Percentiles rank a stretch among this genome's conserved stretches.
Evolutionary conservation across 192 early-diverging fungal genomes (phyloP).

Genomic region (Coemansia sp.): DNA sequence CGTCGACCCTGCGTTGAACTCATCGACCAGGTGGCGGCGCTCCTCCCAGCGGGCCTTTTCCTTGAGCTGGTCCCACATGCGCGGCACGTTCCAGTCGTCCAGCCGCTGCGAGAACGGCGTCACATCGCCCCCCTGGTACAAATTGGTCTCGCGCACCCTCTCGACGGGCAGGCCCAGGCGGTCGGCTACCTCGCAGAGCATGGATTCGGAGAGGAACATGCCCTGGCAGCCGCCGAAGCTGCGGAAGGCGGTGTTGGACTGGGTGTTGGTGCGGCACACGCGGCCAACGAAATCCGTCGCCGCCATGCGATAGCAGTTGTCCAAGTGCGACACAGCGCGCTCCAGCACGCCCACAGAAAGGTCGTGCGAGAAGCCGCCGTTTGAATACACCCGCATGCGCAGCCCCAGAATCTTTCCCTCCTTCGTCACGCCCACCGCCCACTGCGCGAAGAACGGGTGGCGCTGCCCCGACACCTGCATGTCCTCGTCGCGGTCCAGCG

Average conservation of each 20-base stretch:
- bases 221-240: constrained; percentile 89
- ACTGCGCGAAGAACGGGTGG: constrained; percentile 79
- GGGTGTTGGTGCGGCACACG: constrained; percentile 80
- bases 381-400: constrained; percentile 60
- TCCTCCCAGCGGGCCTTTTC: constrained; percentile 52
- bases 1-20: constrained; percentile 67
- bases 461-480: constrained; percentile 73
- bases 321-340: constrained; percentile 72
- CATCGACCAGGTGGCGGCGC: constrained; percentile 60
- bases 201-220: constrained; percentile 78
- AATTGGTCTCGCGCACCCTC: constrained; percentile 64
- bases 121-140: constrained; percentile 69
- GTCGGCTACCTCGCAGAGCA: constrained; percentile 78
- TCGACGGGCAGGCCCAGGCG: constrained; percentile 62
- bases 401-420: constrained; percentile 69
- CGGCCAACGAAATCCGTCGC: constrained; percentile 64
- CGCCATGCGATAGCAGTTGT: constrained; percentile 81
- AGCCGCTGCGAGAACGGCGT: constrained; percentile 72
- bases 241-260: constrained; percentile 86
- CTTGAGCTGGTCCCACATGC: constrained; percentile 69
- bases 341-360: constrained; percentile 71
- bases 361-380: constrained; percentile 70
- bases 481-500: constrained; percentile 85
- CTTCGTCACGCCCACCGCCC: constrained; percentile 70
- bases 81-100: constrained; percentile 65